These are phyloP conservation scores for Lactarius quietus DNA, from an alignment of 768 basidiomycete species.

Conservation along the genomic window DNA sequence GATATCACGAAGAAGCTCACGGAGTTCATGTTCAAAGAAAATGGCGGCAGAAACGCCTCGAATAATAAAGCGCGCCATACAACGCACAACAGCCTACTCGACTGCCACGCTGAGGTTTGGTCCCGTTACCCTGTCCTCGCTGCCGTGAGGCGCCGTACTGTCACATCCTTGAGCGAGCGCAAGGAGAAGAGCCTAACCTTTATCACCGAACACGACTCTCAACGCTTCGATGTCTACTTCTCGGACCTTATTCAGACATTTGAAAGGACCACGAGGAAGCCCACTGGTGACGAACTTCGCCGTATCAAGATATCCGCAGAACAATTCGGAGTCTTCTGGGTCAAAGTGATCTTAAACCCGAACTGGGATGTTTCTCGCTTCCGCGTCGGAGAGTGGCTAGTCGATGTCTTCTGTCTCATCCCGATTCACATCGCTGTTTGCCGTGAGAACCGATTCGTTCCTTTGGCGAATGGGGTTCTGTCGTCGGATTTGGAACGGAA, in stretches of 20 bases:
- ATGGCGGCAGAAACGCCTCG: slow-evolving; percentile 30
- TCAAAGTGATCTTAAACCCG: slow-evolving; percentile 11
- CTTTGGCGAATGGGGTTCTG: slow-evolving; percentile 54
- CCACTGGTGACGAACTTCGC: slow-evolving; percentile 44
- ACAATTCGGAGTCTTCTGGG: slow-evolving; percentile 31
- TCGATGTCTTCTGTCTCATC: slow-evolving; percentile 56
- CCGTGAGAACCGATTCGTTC: slow-evolving; percentile 56
- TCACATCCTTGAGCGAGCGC: slow-evolving; percentile 28
- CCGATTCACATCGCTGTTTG: slow-evolving; percentile 62
- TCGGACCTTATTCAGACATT: slow-evolving; percentile 43
- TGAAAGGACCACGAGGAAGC: slow-evolving; percentile 50
- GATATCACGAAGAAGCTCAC: slow-evolving; percentile 54
- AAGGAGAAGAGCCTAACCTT: slow-evolving; percentile 40
- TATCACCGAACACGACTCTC: slow-evolving; percentile 38
- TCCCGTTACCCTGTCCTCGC: slow-evolving; percentile 17
- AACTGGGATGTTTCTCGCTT: slow-evolving; percentile 37
- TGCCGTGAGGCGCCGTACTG: slow-evolving; percentile 12
- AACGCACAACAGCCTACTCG: slow-evolving; percentile 38
- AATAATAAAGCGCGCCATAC: slow-evolving; percentile 27
- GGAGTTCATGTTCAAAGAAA: slow-evolving; percentile 53
- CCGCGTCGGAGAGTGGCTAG: slow-evolving; percentile 57
- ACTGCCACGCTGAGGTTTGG: slow-evolving; percentile 21
- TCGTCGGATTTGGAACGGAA: slow-evolving; percentile 49
- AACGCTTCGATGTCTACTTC: slow-evolving; percentile 43
- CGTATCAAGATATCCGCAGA: slow-evolving; percentile 37